These are phyloP conservation scores for Boletellus emodensis DNA, from an alignment of 768 basidiomycete species.

Conservation along the genomic window DNA sequence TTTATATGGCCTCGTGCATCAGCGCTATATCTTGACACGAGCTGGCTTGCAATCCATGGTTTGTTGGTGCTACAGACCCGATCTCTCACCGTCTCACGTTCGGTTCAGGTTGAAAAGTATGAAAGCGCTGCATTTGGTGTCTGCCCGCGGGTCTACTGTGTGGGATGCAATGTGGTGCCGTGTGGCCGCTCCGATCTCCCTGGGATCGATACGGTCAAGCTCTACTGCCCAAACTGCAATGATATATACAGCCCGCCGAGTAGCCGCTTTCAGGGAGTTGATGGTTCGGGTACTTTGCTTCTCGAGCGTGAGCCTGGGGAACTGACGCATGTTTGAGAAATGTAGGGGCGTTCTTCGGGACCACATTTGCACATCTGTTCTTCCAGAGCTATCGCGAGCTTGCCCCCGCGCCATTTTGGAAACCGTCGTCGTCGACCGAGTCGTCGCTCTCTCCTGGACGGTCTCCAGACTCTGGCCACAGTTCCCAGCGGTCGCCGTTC, in stretches of 20 bases:
- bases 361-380: constrained; percentile 96
- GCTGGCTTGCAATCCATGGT: constrained; percentile 96
- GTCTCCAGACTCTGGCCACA: constrained; percentile 50
- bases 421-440: constrained; percentile 52
- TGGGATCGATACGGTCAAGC: constrained; percentile 94
- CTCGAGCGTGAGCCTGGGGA: constrained; percentile 7
- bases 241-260: constrained; percentile 96
- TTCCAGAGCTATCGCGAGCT: constrained; percentile 97
- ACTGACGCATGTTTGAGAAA: constrained; percentile 17
- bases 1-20: constrained; percentile 95
- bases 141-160: constrained; percentile 94
- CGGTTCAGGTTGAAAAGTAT: constrained; percentile 85
- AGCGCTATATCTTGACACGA: constrained; percentile 94
- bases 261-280: constrained; percentile 92
- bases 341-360: constrained; percentile 96
- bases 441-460: constrained; percentile 53
- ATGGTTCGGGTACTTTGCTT: constrained; percentile 52
- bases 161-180: constrained; percentile 84
- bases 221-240: constrained; percentile 97
- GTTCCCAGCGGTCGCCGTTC: constrained; percentile 53
- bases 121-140: constrained; percentile 87
- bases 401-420: constrained; percentile 92
- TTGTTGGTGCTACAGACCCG: constrained; percentile 15
- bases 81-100: constrained; percentile 16
- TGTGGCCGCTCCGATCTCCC: constrained; percentile 95